Conservation (phyloP, 176 grass and related monocot species). For the Aegilops umbellulata region DNA sequence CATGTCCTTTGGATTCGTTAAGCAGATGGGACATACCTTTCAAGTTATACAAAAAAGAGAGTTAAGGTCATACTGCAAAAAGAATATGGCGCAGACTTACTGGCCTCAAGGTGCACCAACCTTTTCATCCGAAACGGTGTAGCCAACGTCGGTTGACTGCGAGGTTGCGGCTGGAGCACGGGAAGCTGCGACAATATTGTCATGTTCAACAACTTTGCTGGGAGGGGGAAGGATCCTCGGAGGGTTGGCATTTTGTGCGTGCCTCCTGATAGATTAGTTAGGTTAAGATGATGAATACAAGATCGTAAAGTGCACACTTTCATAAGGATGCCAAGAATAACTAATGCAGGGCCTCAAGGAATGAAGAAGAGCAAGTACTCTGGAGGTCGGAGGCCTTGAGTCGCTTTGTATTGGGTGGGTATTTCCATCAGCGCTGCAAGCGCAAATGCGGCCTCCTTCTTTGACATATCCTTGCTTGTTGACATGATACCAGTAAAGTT, state of each 20-base stretch:
- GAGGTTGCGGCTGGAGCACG: slow-evolving; percentile 32
- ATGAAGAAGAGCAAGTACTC: slow-evolving; percentile 48
- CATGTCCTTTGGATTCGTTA: slow-evolving; percentile 97
- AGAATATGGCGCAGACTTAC: background rate
- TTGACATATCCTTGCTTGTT: slow-evolving; percentile 60
- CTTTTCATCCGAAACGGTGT: slow-evolving; percentile 53
- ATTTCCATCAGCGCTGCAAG: slow-evolving; percentile 99
- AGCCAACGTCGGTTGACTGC: slow-evolving; percentile 25
- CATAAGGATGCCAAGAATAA: background rate
- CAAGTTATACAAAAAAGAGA: slow-evolving; percentile 4
- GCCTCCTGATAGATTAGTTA: slow-evolving; percentile 36
- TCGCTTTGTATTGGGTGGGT: slow-evolving; percentile 86
- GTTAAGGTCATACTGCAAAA: background rate
- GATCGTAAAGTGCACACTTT: background rate
- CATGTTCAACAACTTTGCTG: slow-evolving; percentile 57
- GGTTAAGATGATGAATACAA: background rate
- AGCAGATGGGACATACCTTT: slow-evolving; percentile 89
- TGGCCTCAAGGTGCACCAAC: slow-evolving; percentile 22
- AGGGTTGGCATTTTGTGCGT: slow-evolving; percentile 24
- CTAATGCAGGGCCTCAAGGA: background rate
- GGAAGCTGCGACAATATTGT: slow-evolving; percentile 50
- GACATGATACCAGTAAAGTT: slow-evolving; percentile 94
- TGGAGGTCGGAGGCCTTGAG: slow-evolving; percentile 56
- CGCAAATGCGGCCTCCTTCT: slow-evolving; percentile 88
- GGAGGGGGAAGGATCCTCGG: slow-evolving; percentile 79